Base-by-base conservation (phyloP, 345 rosid genomes). In the Euclidium syriacum region DNA sequence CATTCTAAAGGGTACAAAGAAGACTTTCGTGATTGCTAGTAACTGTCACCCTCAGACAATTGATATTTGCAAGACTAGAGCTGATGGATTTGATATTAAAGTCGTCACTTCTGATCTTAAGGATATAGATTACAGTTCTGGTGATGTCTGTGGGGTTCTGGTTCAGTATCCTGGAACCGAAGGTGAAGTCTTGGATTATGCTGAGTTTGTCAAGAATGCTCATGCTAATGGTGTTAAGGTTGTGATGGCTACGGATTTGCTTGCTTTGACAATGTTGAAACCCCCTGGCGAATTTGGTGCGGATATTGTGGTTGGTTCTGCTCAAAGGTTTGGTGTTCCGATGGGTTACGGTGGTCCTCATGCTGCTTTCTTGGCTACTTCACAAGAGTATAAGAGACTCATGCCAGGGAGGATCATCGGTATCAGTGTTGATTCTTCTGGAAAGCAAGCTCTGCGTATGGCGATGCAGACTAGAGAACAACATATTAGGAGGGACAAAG, bases 341-440 rank as follows among this genome's bases (percentile, higher is more conserved):
- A 85, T 94, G 97, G 99, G 99, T 33, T 94, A 90, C 47, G 97
- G 99, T 30, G 99, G 99, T 53, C 99, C 99, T 26, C 99, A 94
- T 50, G 99, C 99, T 5, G 97, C 96, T 0, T 90, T 94, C 74
- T 76, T 94, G 73, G 99, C 99, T 40, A 94, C 99, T 62, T 94
- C 99, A 6, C 95, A 85, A 61, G 99, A 90, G 86, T 94, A 94
- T 73, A 94, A 94, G 78, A 84, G 99, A 77, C 39, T 94, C 96
- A 94, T 94, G 97, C 99, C 99, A 0, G 97, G 99, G 26, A 80
- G 99, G 66, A 94, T 94, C 69, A 90, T 94, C 35, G 99, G 99
- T 60, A 57, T 87, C 56, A 94, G 97, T 77, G 85, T 94, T 73
- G 99, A 94, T 78, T 85, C 99, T 62, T 73, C 85, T 0, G 99